Percentiles rank a stretch among this genome's conserved stretches.
Evolutionary conservation across 2,329 filamentous ascomycete genomes (phyloP).

Genomic region (Fusarium sp.): DNA sequence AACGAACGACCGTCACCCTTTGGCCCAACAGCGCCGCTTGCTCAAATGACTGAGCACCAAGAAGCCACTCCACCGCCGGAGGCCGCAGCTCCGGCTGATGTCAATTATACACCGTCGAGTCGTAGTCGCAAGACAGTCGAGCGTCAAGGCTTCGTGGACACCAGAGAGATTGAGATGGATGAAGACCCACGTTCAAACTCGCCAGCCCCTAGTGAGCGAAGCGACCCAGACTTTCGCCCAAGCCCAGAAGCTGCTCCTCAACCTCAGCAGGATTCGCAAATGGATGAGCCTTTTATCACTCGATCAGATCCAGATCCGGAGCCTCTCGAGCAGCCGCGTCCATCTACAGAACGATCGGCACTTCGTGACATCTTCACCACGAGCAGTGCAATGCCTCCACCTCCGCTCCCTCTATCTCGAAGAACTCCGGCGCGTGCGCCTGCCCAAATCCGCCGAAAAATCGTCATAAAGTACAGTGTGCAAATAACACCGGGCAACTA

Average conservation of each 20-base stretch:
- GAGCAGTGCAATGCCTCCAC: conserved; percentile 5
- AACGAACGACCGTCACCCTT: fast-evolving
- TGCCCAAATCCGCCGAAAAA: neutral
- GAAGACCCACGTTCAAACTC: neutral
- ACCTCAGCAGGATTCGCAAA: fast-evolving
- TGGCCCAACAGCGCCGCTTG: neutral
- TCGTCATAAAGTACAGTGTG: conserved; percentile 7
- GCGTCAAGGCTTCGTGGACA: neutral
- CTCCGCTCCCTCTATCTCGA: neutral
- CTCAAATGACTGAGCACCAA: neutral
- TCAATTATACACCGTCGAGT: neutral
- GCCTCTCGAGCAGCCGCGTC: fast-evolving
- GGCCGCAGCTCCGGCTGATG: fast-evolving
- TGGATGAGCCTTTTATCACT: fast-evolving
- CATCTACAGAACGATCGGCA: neutral
- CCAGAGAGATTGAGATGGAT: neutral
- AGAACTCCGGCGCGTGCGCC: too few relatives aligned
- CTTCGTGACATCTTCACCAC: neutral
- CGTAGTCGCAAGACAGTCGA: neutral
- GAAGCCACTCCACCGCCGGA: fast-evolving
- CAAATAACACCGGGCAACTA: conserved; percentile 1
- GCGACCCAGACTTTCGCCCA: neutral
- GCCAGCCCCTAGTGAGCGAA: neutral
- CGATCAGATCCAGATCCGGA: neutral
- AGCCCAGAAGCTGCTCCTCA: neutral